phyloP scores from a whole-genome alignment of 805 yeast genomes.

The Diddensiella santjacobensis region DNA sequence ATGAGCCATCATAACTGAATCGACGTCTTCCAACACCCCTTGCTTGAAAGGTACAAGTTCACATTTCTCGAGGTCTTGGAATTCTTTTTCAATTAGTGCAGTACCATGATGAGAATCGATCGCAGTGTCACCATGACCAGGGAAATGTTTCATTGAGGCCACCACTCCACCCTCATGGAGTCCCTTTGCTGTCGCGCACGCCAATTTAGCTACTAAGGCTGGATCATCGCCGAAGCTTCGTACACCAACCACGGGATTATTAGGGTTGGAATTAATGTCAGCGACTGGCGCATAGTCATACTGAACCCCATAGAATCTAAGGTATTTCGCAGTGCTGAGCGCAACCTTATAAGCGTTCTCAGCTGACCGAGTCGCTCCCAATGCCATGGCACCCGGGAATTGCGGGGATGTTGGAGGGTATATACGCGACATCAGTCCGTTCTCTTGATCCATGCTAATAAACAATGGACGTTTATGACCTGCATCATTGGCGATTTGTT shows the following conservation, averaged over 20 bases:
- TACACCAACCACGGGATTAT: constrained; percentile 54
- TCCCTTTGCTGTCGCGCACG: constrained; percentile 48
- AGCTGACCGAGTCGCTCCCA: constrained; percentile 49
- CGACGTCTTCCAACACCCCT: constrained; percentile 43
- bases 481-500: constrained; percentile 46
- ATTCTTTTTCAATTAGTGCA: constrained; percentile 52
- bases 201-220: constrained; percentile 50
- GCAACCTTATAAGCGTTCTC: constrained; percentile 47
- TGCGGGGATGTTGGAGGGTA: constrained; percentile 31
- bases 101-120: constrained; percentile 52
- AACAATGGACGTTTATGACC: constrained; percentile 48
- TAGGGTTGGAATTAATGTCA: constrained; percentile 51
- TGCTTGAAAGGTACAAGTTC: constrained; percentile 49
- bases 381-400: constrained; percentile 61
- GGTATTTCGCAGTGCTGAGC: constrained; percentile 49
- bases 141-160: constrained; percentile 57
- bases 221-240: constrained; percentile 55
- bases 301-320: constrained; percentile 48
- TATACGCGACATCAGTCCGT: constrained; percentile 47
- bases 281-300: constrained; percentile 55
- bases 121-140: constrained; percentile 57
- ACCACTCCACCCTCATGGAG: constrained; percentile 49
- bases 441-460: constrained; percentile 58
- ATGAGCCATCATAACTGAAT: constrained; percentile 55
- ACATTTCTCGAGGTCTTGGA: constrained; percentile 45